A percentile compares a stretch with the other conserved stretches of the same genome.
Evolutionary conservation across 2,329 filamentous ascomycete genomes (phyloP).

Genomic region (Pseudonectria foliicola): DNA sequence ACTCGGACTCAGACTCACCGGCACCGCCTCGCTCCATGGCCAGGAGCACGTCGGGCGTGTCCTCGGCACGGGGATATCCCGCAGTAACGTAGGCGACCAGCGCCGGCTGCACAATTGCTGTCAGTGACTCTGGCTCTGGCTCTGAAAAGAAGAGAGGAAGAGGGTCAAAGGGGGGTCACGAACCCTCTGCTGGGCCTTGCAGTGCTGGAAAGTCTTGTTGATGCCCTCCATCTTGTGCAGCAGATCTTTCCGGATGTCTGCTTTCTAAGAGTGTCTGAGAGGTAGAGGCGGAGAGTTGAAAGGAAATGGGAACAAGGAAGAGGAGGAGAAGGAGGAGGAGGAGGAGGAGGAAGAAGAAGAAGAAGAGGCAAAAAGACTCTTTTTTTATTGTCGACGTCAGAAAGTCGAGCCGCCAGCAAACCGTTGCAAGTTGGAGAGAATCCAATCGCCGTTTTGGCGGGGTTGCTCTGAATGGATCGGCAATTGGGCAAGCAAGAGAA

Average conservation of each 20-base stretch:
- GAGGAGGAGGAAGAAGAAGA: neutral
- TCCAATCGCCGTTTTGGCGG: too few species aligned
- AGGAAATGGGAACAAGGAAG: neutral
- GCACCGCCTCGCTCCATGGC: conserved; percentile 89
- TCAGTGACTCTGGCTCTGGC: conserved; percentile 11
- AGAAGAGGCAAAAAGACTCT: neutral
- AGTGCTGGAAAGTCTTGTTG: conserved; percentile 52
- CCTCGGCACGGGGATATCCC: conserved; percentile 76
- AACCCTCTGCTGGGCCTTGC: conserved; percentile 53
- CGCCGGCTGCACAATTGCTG: conserved; percentile 51
- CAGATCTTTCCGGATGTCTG: conserved; percentile 3
- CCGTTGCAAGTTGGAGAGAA: too few species aligned
- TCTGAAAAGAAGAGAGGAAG: conserved; percentile 3
- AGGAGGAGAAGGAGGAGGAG: neutral
- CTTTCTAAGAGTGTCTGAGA: conserved; percentile 1
- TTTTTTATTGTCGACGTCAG: conserved; percentile 4
- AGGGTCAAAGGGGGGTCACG: conserved; percentile 22
- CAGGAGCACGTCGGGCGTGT: conserved; percentile 77
- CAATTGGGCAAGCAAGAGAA: too few species aligned
- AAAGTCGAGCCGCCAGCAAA: too few species aligned
- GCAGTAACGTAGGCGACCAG: conserved; percentile 96
- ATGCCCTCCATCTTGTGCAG: conserved; percentile 45
- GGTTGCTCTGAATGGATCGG: too few species aligned
- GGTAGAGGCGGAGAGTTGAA: neutral
- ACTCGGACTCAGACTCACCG: conserved; percentile 45